Conservation (phyloP, 306 rosid genomes). For the Abrus precatorius region DNA sequence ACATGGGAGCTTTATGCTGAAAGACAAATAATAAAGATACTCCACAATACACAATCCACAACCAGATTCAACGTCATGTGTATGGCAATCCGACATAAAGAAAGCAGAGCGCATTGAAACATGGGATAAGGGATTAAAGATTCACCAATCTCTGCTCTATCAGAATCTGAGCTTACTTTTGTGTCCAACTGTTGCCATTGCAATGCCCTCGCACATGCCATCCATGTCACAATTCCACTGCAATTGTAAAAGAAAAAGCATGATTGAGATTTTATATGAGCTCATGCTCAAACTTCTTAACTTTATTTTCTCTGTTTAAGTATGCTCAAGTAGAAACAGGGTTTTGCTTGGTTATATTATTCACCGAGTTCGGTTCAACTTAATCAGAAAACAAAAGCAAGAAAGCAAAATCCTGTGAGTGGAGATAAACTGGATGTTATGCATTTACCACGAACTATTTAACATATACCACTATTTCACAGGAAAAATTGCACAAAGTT, state of each 20-base stretch:
- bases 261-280: conserved; percentile 28
- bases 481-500: too few species aligned
- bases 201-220: conserved; percentile 44
- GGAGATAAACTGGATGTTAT: too few species aligned
- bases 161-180: conserved; percentile 50
- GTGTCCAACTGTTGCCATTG: background rate
- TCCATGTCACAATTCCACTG: conserved; percentile 59
- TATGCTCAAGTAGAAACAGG: too few species aligned
- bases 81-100: conserved; percentile 26
- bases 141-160: conserved; percentile 30
- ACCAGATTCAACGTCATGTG: conserved; percentile 34
- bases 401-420: too few species aligned
- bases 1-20: conserved; percentile 37
- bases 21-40: conserved; percentile 26
- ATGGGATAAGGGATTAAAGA: conserved; percentile 43
- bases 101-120: conserved; percentile 9
- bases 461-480: too few species aligned
- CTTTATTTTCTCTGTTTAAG: background rate
- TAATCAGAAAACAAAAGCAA: too few species aligned
- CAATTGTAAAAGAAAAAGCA: conserved; percentile 6
- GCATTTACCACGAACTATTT: too few species aligned
- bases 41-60: background rate
- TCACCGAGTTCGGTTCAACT: background rate
- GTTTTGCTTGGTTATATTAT: background rate
- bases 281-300: conserved; percentile 4